phyloP scores from a whole-genome alignment of 495 filamentous ascomycete species.

The Entonaema liquescens region DNA sequence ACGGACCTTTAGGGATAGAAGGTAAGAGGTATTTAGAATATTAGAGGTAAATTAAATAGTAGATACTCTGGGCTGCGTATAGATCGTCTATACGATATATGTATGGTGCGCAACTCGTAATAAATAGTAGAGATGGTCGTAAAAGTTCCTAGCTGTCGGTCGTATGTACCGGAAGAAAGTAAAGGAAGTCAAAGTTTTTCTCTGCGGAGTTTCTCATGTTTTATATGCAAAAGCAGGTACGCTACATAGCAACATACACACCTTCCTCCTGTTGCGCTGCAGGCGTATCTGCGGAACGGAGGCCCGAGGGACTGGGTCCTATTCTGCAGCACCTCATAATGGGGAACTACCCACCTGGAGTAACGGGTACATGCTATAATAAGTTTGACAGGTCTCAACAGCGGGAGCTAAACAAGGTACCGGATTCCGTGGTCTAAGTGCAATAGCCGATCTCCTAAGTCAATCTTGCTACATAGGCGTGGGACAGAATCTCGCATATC shows the following conservation, averaged over 20 bases:
- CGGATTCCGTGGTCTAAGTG: slow-evolving; percentile 27
- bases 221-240: slow-evolving; percentile 6
- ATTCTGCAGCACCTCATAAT: slow-evolving; percentile 22
- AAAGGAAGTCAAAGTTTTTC: neutral
- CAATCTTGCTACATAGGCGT: slow-evolving; percentile 16
- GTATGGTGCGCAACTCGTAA: neutral
- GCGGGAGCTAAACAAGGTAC: slow-evolving; percentile 9
- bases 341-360: slow-evolving; percentile 9
- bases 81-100: neutral
- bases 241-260: neutral
- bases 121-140: neutral
- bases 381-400: slow-evolving; percentile 10
- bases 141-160: neutral
- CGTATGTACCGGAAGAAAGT: neutral
- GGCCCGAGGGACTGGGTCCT: slow-evolving; percentile 35
- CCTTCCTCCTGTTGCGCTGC: slow-evolving; percentile 7
- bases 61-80: neutral
- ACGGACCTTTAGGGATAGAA: neutral
- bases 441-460: slow-evolving; percentile 30
- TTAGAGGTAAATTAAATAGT: neutral
- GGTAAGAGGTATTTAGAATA: neutral
- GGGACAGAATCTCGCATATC: slow-evolving; percentile 32
- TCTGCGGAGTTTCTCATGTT: neutral
- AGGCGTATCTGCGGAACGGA: slow-evolving; percentile 12
- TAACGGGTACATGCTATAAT: slow-evolving; percentile 9